phyloP scores from a whole-genome alignment of 371 early-diverging fungal genomes.

The Rhizopus stolonifer region DNA sequence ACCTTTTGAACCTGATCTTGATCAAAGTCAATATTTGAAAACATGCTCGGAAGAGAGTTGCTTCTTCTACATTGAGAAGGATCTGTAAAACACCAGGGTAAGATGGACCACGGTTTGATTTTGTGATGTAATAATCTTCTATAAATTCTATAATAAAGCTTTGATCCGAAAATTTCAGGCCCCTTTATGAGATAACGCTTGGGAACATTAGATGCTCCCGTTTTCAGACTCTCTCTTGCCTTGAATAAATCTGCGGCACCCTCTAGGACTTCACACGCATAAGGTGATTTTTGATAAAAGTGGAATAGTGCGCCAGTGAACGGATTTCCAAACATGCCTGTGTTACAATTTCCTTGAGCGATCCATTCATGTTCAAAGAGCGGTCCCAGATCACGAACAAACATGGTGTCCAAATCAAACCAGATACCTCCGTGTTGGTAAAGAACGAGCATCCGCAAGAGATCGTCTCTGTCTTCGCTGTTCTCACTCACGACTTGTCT shows the following conservation, averaged over 20 bases:
- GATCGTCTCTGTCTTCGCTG: conserved; percentile 27
- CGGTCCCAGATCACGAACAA: conserved; percentile 46
- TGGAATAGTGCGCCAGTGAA: conserved; percentile 38
- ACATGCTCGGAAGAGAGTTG: conserved; percentile 32
- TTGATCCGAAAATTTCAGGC: conserved; percentile 30
- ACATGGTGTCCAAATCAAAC: conserved; percentile 47
- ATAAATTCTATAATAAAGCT: conserved; percentile 30
- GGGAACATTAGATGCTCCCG: not conserved
- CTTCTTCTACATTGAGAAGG: conserved; percentile 26
- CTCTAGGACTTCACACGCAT: conserved; percentile 40
- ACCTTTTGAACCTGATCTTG: conserved; percentile 21
- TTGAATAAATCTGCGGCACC: conserved; percentile 27
- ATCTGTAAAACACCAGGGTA: conserved; percentile 43
- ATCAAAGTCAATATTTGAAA: conserved; percentile 25
- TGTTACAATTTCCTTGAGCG: conserved; percentile 35
- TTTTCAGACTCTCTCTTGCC: conserved; percentile 8
- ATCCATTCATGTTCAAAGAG: conserved; percentile 46
- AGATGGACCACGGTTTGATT: conserved; percentile 30
- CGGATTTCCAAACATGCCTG: conserved; percentile 34
- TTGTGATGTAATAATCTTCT: conserved; percentile 30
- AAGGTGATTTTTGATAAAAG: conserved; percentile 35
- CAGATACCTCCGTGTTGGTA: conserved; percentile 50
- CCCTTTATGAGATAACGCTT: conserved; percentile 20
- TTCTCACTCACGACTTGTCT: conserved; percentile 11
- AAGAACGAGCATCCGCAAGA: conserved; percentile 37